phyloP scores from a whole-genome alignment of 2,329 filamentous ascomycete species.

The Paraphoma sp. region DNA sequence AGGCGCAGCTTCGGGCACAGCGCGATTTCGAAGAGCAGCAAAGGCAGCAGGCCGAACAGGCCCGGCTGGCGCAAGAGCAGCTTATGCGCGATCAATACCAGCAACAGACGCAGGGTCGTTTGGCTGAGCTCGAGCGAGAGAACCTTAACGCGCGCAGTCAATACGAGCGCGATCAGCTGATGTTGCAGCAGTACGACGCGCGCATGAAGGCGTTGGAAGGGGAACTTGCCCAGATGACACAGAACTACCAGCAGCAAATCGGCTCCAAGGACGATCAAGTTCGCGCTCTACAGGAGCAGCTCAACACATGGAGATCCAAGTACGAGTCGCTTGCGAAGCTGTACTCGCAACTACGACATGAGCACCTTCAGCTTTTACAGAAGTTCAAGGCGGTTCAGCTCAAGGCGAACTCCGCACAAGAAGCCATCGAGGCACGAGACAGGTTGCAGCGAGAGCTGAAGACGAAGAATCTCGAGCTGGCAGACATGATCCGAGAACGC shows the following conservation, averaged over 20 bases:
- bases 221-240: slow-evolving; percentile 82
- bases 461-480: slow-evolving; percentile 98
- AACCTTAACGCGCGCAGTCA: slow-evolving; percentile 93
- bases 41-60: slow-evolving; percentile 83
- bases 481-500: slow-evolving; percentile 97
- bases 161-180: slow-evolving; percentile 95
- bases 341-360: slow-evolving; percentile 93
- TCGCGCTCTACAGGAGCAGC: slow-evolving; percentile 88
- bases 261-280: slow-evolving; percentile 95
- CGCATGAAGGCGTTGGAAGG: slow-evolving; percentile 91
- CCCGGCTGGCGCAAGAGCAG: slow-evolving; percentile 88
- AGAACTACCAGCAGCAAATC: slow-evolving; percentile 84
- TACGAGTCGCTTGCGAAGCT: slow-evolving; percentile 96
- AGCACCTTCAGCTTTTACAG: slow-evolving; percentile 92
- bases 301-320: slow-evolving; percentile 97
- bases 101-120: slow-evolving; percentile 92
- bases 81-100: slow-evolving; percentile 86
- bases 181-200: slow-evolving; percentile 94
- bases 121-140: slow-evolving; percentile 93
- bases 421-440: slow-evolving; percentile 92
- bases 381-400: slow-evolving; percentile 97
- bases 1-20: slow-evolving; percentile 84
- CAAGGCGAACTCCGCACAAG: slow-evolving; percentile 95
- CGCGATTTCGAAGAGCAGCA: slow-evolving; percentile 98
- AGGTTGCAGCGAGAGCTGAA: slow-evolving; percentile 97